Base-by-base conservation (phyloP, 2,329 filamentous ascomycete genomes). In the Monosporascus sp. region DNA sequence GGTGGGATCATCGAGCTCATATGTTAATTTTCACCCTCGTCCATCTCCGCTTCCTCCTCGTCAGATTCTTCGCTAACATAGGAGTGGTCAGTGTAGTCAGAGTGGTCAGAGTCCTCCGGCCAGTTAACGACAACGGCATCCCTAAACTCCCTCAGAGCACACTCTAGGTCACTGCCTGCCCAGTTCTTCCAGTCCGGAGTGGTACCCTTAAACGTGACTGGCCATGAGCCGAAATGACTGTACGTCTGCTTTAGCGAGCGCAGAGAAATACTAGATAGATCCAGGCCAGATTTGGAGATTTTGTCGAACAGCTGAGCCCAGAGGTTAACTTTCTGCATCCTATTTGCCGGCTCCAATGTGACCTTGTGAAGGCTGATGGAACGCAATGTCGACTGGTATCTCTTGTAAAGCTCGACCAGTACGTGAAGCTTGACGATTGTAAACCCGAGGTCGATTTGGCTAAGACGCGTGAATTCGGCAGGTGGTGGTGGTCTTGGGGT, bases 391-490 rank as follows among this genome's bases (percentile, higher is more conserved):
- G 71, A 58, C 2, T 72, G 69, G 18, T 78, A 76, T 54, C 75
- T 80, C 37, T 52, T 47, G 43, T 73, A 56, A 5, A 79, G 46
- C 1, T 51, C 55, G 4, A 76, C 49, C 0, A 80, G 55, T 1
- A 62, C 53, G 0, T 56, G 14, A 0, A 63, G 51, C 0, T 65
- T 52, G 6, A 76, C 52, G 0, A 54, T 58, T 50, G 71, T 61
- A 55, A 66, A 64, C 1, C 78, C 78, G 15, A 81, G 62, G 24
- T 80, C 75, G 2, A 81, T 60, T 25, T 66, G 64, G 52, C 69
- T 61, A 0, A 81, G 61, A 1, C 66, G 58, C 0, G 65, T 55
- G 9, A 77, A 67, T 1, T 54, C 37, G 1, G 72, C 63, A 0
- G 69, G 52, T 6, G 20, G 56, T 9, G 63, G 63, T 25, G 59